Evolutionary conservation across 2,329 filamentous ascomycete species (phyloP).

Genomic region (Thielaviopsis ethacetica): DNA sequence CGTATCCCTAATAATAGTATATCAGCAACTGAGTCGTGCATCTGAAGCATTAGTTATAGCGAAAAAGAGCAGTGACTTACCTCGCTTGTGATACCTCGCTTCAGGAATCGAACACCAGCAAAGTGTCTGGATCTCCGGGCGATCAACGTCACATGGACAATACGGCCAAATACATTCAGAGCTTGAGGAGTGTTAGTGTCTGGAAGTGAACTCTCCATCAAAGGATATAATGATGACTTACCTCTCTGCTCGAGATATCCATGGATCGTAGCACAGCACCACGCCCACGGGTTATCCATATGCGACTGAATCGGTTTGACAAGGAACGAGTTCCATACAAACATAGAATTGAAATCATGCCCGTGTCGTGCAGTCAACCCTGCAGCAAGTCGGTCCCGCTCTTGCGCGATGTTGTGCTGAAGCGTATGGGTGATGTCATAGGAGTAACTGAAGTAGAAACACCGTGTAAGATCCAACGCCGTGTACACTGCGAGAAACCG

Average conservation of each 20-base stretch:
- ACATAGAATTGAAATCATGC: slow-evolving; percentile 71
- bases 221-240: slow-evolving; percentile 13
- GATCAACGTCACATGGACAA: slow-evolving; percentile 84
- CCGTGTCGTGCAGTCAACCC: background rate
- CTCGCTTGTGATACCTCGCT: slow-evolving; percentile 83
- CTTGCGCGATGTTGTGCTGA: slow-evolving; percentile 77
- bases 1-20: slow-evolving; percentile 45
- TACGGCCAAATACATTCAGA: slow-evolving; percentile 69
- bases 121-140: slow-evolving; percentile 85
- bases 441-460: slow-evolving; percentile 97
- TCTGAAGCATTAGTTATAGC: background rate
- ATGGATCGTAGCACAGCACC: slow-evolving; percentile 91
- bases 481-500: slow-evolving; percentile 78
- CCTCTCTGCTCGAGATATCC: slow-evolving; percentile 86
- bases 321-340: slow-evolving; percentile 91
- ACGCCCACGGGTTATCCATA: slow-evolving; percentile 74
- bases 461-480: slow-evolving; percentile 76
- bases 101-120: slow-evolving; percentile 84
- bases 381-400: slow-evolving; percentile 53
- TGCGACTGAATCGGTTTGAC: slow-evolving; percentile 55
- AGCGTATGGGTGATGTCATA: slow-evolving; percentile 89
- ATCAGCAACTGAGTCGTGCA: background rate
- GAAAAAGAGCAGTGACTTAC: slow-evolving; percentile 18
- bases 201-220: too few relatives aligned
- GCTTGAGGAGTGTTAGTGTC: slow-evolving; percentile 40